phyloP scores from a whole-genome alignment of 2,329 filamentous ascomycete species.

The Diplodia corticola region DNA sequence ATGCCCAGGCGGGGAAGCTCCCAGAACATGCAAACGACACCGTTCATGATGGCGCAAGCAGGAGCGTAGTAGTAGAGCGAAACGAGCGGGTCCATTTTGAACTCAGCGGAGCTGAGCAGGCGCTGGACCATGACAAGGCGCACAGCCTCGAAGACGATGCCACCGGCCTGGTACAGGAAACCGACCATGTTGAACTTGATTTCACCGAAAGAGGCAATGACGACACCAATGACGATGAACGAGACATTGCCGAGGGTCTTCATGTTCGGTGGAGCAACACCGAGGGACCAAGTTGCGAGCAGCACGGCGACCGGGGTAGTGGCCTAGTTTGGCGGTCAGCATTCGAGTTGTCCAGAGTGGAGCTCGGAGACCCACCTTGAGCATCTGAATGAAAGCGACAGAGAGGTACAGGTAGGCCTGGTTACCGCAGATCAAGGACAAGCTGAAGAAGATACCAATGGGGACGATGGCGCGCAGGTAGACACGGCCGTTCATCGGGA shows the following conservation, averaged over 20 bases:
- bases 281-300: constrained; percentile 83
- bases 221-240: constrained; percentile 89
- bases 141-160: constrained; percentile 79
- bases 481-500: constrained; percentile 94
- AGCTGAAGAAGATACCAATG: constrained; percentile 92
- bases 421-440: constrained; percentile 96
- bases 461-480: constrained; percentile 93
- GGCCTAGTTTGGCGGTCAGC: constrained; percentile 56
- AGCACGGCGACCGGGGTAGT: constrained; percentile 94
- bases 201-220: constrained; percentile 93
- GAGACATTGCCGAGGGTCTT: constrained; percentile 91
- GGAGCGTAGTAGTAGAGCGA: constrained; percentile 90
- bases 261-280: constrained; percentile 78
- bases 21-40: constrained; percentile 68
- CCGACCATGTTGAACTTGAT: constrained; percentile 85
- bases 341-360: constrained; percentile 19
- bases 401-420: constrained; percentile 92
- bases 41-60: constrained; percentile 80
- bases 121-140: constrained; percentile 83
- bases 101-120: constrained; percentile 77
- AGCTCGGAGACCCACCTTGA: constrained; percentile 66
- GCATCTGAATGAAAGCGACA: constrained; percentile 98
- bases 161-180: constrained; percentile 75
- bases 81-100: constrained; percentile 89
- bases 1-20: constrained; percentile 71